A percentile compares a stretch with the other conserved stretches of the same genome.
Evolutionary conservation across 176 grass and related monocot genomes (phyloP).

Genomic region (Oryza glumipatula): DNA sequence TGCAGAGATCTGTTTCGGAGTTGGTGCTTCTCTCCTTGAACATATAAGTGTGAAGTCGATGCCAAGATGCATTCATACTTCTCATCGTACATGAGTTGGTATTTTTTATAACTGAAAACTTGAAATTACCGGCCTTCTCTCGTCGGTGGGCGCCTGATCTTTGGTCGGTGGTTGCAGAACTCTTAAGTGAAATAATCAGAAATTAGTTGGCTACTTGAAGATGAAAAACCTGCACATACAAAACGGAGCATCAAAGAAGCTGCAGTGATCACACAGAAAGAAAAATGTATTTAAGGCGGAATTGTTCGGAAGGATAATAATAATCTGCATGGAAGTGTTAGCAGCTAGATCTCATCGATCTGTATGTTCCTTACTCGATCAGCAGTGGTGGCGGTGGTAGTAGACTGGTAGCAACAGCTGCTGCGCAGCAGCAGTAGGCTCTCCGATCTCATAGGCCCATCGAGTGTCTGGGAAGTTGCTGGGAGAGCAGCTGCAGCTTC

Average conservation of each 20-base stretch:
- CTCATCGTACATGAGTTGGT: background rate
- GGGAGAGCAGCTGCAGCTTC: conserved; percentile 42
- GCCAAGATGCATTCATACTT: background rate
- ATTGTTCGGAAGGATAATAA: background rate
- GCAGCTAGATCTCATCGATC: conserved; percentile 1
- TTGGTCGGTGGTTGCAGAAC: background rate
- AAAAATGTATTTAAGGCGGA: background rate
- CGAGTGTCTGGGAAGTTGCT: conserved; percentile 33
- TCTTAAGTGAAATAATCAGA: background rate
- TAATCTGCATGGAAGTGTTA: background rate
- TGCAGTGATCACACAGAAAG: conserved; percentile 11
- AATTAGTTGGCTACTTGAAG: conserved; percentile 9
- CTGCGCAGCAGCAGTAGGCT: conserved; percentile 20
- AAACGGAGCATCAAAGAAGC: conserved; percentile 29
- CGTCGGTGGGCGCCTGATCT: conserved; percentile 22
- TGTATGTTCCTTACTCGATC: conserved; percentile 41
- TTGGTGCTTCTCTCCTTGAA: conserved; percentile 29
- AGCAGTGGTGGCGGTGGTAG: background rate
- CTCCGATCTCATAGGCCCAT: conserved; percentile 44
- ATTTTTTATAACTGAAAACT: background rate
- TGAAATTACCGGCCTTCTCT: conserved; percentile 32
- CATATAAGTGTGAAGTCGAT: conserved; percentile 10
- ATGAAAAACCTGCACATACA: conserved; percentile 28
- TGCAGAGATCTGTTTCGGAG: conserved; percentile 49
- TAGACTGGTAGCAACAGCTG: conserved; percentile 9